Percentiles rank a stretch among this genome's conserved stretches.
These are phyloP conservation scores for Podospora australis DNA, from an alignment of 495 filamentous ascomycete species.

Conservation along the genomic window DNA sequence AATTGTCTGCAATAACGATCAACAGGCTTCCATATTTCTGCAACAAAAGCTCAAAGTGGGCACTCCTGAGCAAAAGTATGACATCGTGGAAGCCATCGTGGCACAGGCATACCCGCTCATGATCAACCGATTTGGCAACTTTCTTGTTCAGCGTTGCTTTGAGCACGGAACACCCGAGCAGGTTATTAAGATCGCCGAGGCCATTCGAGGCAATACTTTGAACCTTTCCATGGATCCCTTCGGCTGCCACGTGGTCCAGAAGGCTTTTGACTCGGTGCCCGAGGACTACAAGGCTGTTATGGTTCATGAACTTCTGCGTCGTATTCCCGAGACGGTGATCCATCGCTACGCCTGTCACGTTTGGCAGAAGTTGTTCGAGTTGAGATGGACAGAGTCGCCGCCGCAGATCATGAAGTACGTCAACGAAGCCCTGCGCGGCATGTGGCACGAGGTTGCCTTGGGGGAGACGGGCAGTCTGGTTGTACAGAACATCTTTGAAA, in stretches of 20 bases:
- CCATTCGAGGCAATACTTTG: conserved; percentile 90
- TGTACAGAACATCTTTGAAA: conserved; percentile 99
- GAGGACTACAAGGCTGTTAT: conserved; percentile 97
- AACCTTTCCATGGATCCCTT: conserved; percentile 97
- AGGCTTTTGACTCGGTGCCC: conserved; percentile 93
- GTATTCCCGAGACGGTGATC: conserved; percentile 95
- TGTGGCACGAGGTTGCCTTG: conserved; percentile 98
- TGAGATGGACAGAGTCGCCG: conserved; percentile 89
- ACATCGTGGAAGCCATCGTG: conserved; percentile 94
- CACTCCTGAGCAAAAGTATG: conserved; percentile 90
- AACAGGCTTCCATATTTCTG: conserved; percentile 96
- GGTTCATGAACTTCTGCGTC: conserved; percentile 92
- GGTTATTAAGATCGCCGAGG: conserved; percentile 87
- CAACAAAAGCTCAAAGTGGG: conserved; percentile 99
- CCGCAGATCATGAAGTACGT: conserved; percentile 98
- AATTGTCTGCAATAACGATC: conserved; percentile 98
- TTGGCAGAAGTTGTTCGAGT: conserved; percentile 99
- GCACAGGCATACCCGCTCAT: conserved; percentile 92
- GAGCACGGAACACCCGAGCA: conserved; percentile 96
- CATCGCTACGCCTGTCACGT: conserved; percentile 98
- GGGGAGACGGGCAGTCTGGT: conserved; percentile 97
- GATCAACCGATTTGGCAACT: conserved; percentile 98
- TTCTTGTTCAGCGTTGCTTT: conserved; percentile 95
- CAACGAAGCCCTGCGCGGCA: conserved; percentile 88
- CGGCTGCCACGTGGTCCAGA: conserved; percentile 96